These are phyloP conservation scores for Diaporthe citri DNA, from an alignment of 2,329 filamentous ascomycete genomes.

Conservation along the genomic window DNA sequence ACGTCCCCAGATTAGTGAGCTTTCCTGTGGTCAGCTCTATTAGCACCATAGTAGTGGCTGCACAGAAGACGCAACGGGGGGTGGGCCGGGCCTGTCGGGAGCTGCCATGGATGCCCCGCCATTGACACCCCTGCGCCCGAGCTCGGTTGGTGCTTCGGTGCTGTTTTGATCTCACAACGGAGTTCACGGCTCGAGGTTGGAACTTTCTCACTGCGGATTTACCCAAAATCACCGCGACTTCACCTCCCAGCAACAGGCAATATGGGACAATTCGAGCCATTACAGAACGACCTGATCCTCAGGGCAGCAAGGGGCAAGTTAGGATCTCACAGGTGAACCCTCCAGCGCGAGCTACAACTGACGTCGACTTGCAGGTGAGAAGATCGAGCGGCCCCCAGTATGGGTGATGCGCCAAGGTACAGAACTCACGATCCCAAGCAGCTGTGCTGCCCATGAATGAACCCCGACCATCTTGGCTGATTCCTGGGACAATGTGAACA, in stretches of 20 bases:
- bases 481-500: conserved; percentile 51
- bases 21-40: conserved; percentile 10
- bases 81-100: not conserved
- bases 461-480: conserved; percentile 35
- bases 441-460: conserved; percentile 39
- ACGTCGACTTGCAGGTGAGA: conserved; percentile 72
- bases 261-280: conserved; percentile 73
- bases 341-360: conserved; percentile 11
- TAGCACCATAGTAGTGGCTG: conserved; percentile 2
- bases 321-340: not conserved
- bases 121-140: conserved; percentile 1
- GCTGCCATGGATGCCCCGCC: conserved; percentile 8
- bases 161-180: not conserved
- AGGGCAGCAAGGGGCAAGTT: conserved; percentile 86
- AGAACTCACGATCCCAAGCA: conserved; percentile 33
- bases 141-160: conserved; percentile 14
- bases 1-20: conserved; percentile 11
- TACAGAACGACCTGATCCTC: conserved; percentile 93
- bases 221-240: conserved; percentile 8
- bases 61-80: not conserved
- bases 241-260: conserved; percentile 17
- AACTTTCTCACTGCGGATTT: not conserved
- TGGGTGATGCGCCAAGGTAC: conserved; percentile 99
- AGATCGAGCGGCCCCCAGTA: conserved; percentile 92
- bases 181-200: conserved; percentile 9